Base-by-base conservation (phyloP, 2,329 filamentous ascomycete species). In the Xylariales sp. region DNA sequence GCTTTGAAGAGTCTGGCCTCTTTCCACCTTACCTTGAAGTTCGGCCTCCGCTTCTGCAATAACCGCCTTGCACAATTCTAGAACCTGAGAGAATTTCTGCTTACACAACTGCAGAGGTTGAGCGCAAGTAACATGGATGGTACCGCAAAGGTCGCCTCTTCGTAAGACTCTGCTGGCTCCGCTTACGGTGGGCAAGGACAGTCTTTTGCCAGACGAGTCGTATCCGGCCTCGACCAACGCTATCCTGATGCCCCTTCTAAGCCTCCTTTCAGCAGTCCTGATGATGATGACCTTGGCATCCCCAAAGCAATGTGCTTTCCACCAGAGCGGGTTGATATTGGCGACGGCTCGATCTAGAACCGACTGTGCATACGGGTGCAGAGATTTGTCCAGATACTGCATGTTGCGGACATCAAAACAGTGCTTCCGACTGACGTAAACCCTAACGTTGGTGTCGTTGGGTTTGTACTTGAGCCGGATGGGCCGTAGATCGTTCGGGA, bases 311-410 rank as follows among this genome's bases (percentile, higher is more conserved):
- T 29, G 23, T 23, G 28, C 32, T 16, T 32, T 30, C 19, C 40
- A 43, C 56, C 56, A 59, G 10, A 60, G 42, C 20, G 55, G 50
- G 33, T 47, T 30, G 5, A 40, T 52, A 47, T 54, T 52, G 20
- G 40, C 41, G 6, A 55, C 47, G 42, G 59, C 60, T 10, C 48
- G 41, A 18, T 57, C 48, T 17, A 59, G 43, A 14, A 56, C 27
- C n/a, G 52, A 44, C 37, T 52, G 52, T 5, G 48, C 37, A 25
- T 53, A 48, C 7, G 55, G 51, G 31, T 56, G 53, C 38, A 52
- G 51, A 8, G 33, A 5, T 17, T 37, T 44, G 24, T 53, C 55
- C 28, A 63, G 46, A 40, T 54, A 60, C 25, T 46, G 52, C 47
- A 52, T 44, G 28, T 47, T 46, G 27, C 38, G 42, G 5, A 33